phyloP scores from a whole-genome alignment of 768 basidiomycete genomes.

The Rhodotorula diobovata region DNA sequence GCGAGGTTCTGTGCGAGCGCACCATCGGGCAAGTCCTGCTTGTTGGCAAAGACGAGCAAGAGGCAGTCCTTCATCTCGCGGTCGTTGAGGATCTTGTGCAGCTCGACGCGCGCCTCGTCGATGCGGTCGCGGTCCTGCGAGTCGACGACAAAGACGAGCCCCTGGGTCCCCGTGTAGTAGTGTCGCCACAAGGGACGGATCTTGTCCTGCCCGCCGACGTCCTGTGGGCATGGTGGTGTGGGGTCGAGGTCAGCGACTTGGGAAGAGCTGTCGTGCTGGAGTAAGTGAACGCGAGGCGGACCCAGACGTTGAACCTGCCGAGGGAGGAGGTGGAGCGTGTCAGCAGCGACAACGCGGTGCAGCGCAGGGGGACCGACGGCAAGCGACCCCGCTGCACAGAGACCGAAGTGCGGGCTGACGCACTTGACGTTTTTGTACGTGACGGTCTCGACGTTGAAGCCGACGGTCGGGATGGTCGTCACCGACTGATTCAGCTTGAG shows the following conservation, averaged over 20 bases:
- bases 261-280: background rate
- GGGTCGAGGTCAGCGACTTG: too few species aligned
- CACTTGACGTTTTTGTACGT: slow-evolving; percentile 85
- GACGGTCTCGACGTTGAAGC: slow-evolving; percentile 98
- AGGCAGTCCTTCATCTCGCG: slow-evolving; percentile 98
- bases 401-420: background rate
- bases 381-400: too few species aligned
- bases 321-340: background rate
- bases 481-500: slow-evolving; percentile 98
- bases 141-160: slow-evolving; percentile 96
- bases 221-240: slow-evolving; percentile 16
- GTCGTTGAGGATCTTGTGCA: slow-evolving; percentile 92
- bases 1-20: too few species aligned
- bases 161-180: slow-evolving; percentile 98
- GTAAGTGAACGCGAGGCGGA: slow-evolving; percentile 34
- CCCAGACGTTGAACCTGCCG: slow-evolving; percentile 51
- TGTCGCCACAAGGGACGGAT: slow-evolving; percentile 97
- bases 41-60: slow-evolving; percentile 97
- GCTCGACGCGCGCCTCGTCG: slow-evolving; percentile 91
- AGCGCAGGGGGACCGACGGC: too few species aligned
- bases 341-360: too few species aligned
- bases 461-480: slow-evolving; percentile 96
- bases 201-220: slow-evolving; percentile 98
- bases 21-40: slow-evolving; percentile 97
- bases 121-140: slow-evolving; percentile 91